Conservation (phyloP, 2,329 filamentous ascomycete genomes). For the Fusarium luffae region DNA sequence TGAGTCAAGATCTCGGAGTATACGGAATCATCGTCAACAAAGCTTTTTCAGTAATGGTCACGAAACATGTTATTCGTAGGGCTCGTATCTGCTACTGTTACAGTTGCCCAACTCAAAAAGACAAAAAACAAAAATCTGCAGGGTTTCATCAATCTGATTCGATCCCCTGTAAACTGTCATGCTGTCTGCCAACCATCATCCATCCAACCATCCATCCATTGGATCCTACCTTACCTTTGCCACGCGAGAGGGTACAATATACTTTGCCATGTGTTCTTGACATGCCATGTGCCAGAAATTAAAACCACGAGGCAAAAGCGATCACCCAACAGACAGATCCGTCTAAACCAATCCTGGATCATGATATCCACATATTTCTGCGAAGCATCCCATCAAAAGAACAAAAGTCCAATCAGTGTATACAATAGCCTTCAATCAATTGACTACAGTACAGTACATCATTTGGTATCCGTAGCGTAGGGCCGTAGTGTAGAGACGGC, state of each 20-base stretch:
- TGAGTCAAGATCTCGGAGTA: slow-evolving; percentile 5
- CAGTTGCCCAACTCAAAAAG: not conserved
- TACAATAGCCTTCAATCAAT: not conserved
- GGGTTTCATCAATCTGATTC: slow-evolving; percentile 25
- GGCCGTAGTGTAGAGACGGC: not conserved
- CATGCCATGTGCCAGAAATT: slow-evolving; percentile 13
- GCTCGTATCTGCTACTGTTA: not conserved
- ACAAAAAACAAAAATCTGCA: slow-evolving; percentile 21
- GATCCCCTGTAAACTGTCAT: slow-evolving; percentile 24
- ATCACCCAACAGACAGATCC: slow-evolving; percentile 36
- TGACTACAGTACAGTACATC: not conserved
- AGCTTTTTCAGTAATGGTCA: not conserved
- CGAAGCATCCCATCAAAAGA: slow-evolving; percentile 14
- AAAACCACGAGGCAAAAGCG: slow-evolving; percentile 33
- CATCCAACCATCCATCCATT: not conserved
- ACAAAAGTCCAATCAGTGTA: slow-evolving; percentile 8
- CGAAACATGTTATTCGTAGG: slow-evolving; percentile 14
- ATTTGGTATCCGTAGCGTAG: not conserved
- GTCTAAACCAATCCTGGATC: slow-evolving; percentile 39
- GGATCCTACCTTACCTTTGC: not conserved
- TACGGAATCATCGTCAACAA: slow-evolving; percentile 1
- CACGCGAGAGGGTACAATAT: slow-evolving; percentile 38
- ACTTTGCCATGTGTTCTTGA: slow-evolving; percentile 45
- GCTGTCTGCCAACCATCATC: slow-evolving; percentile 1
- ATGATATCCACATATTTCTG: slow-evolving; percentile 33